phyloP scores from a whole-genome alignment of 164 flowering plant genomes.

The Liriodendron chinense region DNA sequence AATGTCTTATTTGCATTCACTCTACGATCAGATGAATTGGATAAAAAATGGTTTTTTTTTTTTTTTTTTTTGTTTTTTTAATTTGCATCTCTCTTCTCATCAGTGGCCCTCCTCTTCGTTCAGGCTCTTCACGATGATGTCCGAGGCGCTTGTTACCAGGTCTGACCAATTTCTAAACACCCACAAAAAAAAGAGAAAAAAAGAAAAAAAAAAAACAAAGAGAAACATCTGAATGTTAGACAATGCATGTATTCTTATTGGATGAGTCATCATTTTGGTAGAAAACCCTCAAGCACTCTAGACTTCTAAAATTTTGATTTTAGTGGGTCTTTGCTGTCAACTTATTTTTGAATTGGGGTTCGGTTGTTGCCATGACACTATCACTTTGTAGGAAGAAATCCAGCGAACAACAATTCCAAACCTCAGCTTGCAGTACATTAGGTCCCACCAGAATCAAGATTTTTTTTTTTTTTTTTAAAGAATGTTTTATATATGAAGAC shows the following conservation, averaged over 20 bases:
- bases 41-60: background rate
- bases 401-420: background rate
- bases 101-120: constrained; percentile 15
- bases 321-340: too few species aligned
- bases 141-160: constrained; percentile 33
- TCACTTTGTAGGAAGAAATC: background rate
- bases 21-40: background rate
- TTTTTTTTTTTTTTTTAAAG: too few species aligned
- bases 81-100: background rate
- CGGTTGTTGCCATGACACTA: too few species aligned
- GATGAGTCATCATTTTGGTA: too few species aligned
- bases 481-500: too few species aligned
- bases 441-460: background rate
- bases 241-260: background rate
- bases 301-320: too few species aligned
- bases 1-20: too few species aligned
- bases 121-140: constrained; percentile 28
- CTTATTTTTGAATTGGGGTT: too few species aligned
- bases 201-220: too few species aligned
- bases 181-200: too few species aligned
- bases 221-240: background rate
- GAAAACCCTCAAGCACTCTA: too few species aligned
- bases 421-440: background rate
- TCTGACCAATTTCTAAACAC: constrained; percentile 46
- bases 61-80: background rate